These are phyloP conservation scores for Hanseniaspora uvarum DNA, from an alignment of 1,139 yeast species.

Conservation along the genomic window DNA sequence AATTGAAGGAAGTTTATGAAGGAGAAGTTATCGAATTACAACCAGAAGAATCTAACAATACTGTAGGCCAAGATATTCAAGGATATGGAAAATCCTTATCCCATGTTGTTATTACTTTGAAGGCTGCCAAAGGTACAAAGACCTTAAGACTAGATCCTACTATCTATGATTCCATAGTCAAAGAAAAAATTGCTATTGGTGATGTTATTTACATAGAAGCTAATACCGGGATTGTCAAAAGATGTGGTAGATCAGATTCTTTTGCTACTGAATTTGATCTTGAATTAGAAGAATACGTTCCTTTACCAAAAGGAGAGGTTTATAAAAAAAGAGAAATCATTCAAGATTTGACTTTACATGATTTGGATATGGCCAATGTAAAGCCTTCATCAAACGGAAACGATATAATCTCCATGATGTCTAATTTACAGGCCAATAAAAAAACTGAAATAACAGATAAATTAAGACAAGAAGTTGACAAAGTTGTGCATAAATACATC, in stretches of 20 bases:
- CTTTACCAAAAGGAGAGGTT: slow-evolving; percentile 96
- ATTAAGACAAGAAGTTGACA: slow-evolving; percentile 83
- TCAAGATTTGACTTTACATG: slow-evolving; percentile 94
- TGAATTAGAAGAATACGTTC: slow-evolving; percentile 98
- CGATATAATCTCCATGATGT: slow-evolving; percentile 97
- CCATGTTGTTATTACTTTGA: slow-evolving; percentile 87
- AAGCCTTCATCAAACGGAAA: slow-evolving; percentile 94
- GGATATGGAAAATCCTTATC: slow-evolving; percentile 95
- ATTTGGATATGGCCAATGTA: slow-evolving; percentile 90
- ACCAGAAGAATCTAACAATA: slow-evolving; percentile 56
- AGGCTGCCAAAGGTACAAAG: slow-evolving; percentile 93
- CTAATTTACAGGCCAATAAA: slow-evolving; percentile 87
- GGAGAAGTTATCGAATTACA: slow-evolving; percentile 96
- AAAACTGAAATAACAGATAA: slow-evolving; percentile 98
- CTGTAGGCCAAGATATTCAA: slow-evolving; percentile 74
- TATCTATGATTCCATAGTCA: slow-evolving; percentile 89
- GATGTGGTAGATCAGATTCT: slow-evolving; percentile 97
- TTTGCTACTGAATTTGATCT: slow-evolving; percentile 96
- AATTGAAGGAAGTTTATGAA: slow-evolving; percentile 94
- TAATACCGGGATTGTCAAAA: slow-evolving; percentile 92
- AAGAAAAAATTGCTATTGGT: slow-evolving; percentile 88
- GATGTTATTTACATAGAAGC: slow-evolving; percentile 96
- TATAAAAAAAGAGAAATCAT: slow-evolving; percentile 97
- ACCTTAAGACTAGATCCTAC: slow-evolving; percentile 87
- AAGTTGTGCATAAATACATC: slow-evolving; percentile 88